Percentiles rank a stretch among this genome's conserved stretches.
Conservation (phyloP, 1,284 basidiomycete species). For the Crucibulum parvulum region DNA sequence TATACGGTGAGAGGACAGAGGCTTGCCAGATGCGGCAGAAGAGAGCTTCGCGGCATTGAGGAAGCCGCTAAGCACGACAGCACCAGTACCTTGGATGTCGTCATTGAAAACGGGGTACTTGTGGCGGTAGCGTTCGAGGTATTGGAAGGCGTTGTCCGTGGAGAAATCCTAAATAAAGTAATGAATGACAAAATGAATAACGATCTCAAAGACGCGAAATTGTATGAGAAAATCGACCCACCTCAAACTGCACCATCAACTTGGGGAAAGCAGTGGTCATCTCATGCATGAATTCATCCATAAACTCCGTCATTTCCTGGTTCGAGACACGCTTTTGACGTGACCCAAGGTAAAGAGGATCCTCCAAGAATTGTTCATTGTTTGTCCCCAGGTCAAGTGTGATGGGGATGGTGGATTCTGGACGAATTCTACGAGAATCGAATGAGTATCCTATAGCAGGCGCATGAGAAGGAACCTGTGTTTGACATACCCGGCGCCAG, state of each 20-base stretch:
- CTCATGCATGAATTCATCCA: slow-evolving; percentile 94
- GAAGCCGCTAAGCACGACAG: slow-evolving; percentile 92
- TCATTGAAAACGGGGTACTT: slow-evolving; percentile 90
- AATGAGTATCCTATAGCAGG: neutral
- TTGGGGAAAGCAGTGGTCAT: slow-evolving; percentile 81
- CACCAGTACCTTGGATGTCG: slow-evolving; percentile 90
- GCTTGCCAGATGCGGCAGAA: slow-evolving; percentile 71
- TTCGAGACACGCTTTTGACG: slow-evolving; percentile 74
- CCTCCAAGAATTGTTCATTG: slow-evolving; percentile 81
- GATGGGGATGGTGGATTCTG: slow-evolving; percentile 87
- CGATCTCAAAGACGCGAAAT: neutral
- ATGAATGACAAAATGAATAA: slow-evolving; percentile 15
- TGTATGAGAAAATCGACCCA: slow-evolving; percentile 16
- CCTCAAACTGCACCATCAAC: slow-evolving; percentile 91
- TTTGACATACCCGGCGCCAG: slow-evolving; percentile 75
- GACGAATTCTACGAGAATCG: slow-evolving; percentile 72
- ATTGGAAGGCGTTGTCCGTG: slow-evolving; percentile 87
- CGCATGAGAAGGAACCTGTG: neutral
- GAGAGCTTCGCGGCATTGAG: slow-evolving; percentile 87
- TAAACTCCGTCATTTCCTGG: slow-evolving; percentile 78
- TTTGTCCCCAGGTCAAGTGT: slow-evolving; percentile 90
- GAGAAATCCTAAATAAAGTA: slow-evolving; percentile 71
- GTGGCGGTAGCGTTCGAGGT: slow-evolving; percentile 78
- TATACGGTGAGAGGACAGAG: slow-evolving; percentile 82
- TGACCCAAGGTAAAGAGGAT: slow-evolving; percentile 91